These are phyloP conservation scores for Verticillium alfalfae DNA, from an alignment of 2,329 filamentous ascomycete genomes.

Conservation along the genomic window DNA sequence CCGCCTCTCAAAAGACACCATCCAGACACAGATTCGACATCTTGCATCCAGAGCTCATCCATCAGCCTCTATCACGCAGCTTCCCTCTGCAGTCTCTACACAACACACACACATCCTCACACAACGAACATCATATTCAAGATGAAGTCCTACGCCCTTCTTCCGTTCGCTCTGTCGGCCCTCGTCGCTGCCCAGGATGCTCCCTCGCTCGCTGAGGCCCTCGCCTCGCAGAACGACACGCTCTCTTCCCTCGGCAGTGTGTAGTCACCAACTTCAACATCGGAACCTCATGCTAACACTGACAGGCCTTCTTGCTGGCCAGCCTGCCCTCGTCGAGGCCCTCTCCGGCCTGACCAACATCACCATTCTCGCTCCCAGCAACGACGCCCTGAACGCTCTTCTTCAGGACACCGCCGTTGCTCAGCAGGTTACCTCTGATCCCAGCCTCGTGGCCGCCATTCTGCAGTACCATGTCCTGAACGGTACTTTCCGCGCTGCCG, in stretches of 20 bases:
- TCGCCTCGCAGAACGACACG: conserved; percentile 20
- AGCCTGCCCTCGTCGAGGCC: conserved; percentile 7
- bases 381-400: conserved; percentile 35
- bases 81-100: background rate
- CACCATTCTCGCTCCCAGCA: conserved; percentile 51
- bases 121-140: conserved; percentile 10
- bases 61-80: no score
- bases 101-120: background rate
- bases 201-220: conserved; percentile 15
- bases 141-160: conserved; percentile 9
- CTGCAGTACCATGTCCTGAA: conserved; percentile 53
- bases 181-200: conserved; percentile 12
- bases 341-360: conserved; percentile 30
- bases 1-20: conserved; percentile 39
- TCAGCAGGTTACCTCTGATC: conserved; percentile 9
- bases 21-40: no score
- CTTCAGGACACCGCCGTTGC: conserved; percentile 16
- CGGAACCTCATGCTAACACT: background rate
- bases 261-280: no score
- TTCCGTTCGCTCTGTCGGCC: conserved; percentile 12
- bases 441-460: conserved; percentile 26
- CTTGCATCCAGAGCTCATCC: background rate
- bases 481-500: conserved; percentile 33
- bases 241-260: conserved; percentile 17
- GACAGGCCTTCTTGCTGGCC: conserved; percentile 14